Evolutionary conservation across 805 yeast genomes (phyloP), one percentile per base, ranked within the genome.

Genomic region (Myxozyma geophila): DNA sequence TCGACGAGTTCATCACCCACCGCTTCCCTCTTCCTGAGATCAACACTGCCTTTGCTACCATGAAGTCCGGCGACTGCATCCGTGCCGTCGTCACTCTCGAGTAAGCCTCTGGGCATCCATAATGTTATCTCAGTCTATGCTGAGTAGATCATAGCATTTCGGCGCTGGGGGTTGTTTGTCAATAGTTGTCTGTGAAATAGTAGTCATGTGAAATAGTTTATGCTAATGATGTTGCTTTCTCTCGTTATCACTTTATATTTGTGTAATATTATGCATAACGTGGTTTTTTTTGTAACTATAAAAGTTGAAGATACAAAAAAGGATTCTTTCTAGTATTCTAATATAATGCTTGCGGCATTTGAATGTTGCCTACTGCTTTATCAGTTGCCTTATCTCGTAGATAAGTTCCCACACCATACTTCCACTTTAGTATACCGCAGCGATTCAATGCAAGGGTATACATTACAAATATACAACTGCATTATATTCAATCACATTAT

Each of bases 1-100:
- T 93, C 68, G 97, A 92, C 74, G 97, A 95, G 76, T 95, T 91
- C 79, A 89, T 95, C 74, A 95, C 99, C 37, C 96, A 92, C 81
- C 86, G 90, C 79, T 93, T 87, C 75, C 79, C 85, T 46, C 85
- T 95, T 75, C 83, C 81, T 37, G 83, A 87, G 59, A 92, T 95
- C 77, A 92, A 92, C 82, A 75, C 82, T 63, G 98, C 98, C 23
- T 92, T 95, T 76, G 93, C 91, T 60, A 97, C 92, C 77, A 88
- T 95, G 91, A 97, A 93, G 78, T 80, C 85, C 63, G 99, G 99
- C 74, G 88, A 85, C 74, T 91, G 97, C 81, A 86, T 95, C 78
- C 89, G 99, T 80, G 95, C 98, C 33, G 97, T 95, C 64, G 79
- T 89, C 70, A 76, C 53, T 17, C 35, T 53, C 13, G 47, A 53